phyloP scores from a whole-genome alignment of 1,284 basidiomycete genomes.

The Rhodotorula sp. region DNA sequence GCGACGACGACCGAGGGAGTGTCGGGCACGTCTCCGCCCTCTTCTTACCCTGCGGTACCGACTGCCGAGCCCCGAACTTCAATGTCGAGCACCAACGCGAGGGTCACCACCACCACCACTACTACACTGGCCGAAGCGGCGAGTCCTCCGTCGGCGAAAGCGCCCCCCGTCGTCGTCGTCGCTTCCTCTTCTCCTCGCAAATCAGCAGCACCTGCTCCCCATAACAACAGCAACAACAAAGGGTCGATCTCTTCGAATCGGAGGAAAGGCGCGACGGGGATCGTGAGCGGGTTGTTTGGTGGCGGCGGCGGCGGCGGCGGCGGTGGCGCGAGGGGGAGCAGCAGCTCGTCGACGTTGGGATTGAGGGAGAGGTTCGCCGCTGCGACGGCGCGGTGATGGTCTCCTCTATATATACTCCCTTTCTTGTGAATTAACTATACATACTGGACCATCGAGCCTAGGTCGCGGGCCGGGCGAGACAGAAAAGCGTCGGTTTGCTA shows the following conservation, averaged over 20 bases:
- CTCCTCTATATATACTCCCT: too few relatives aligned
- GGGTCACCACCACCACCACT: too few relatives aligned
- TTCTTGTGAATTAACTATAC: not conserved
- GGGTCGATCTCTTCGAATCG: not conserved
- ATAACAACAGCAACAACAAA: not conserved
- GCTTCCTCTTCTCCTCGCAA: too few relatives aligned
- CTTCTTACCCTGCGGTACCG: too few relatives aligned
- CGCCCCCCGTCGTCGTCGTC: too few relatives aligned
- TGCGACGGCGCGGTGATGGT: not conserved
- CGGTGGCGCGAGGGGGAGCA: not conserved
- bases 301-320: not conserved
- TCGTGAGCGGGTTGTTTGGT: not conserved
- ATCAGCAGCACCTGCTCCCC: not conserved
- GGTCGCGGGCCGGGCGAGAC: too few relatives aligned
- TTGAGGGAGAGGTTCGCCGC: not conserved
- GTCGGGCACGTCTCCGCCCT: too few relatives aligned
- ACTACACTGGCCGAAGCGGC: too few relatives aligned
- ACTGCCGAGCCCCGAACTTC: too few relatives aligned
- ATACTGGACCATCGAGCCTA: too few relatives aligned
- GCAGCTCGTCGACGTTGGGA: not conserved
- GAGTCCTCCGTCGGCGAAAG: too few relatives aligned
- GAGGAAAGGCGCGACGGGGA: not conserved
- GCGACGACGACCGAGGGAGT: not conserved
- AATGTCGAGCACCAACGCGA: too few relatives aligned
- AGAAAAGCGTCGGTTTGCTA: not conserved